phyloP scores from a whole-genome alignment of 306 rosid genomes.

The Cucurbita ficifolia region DNA sequence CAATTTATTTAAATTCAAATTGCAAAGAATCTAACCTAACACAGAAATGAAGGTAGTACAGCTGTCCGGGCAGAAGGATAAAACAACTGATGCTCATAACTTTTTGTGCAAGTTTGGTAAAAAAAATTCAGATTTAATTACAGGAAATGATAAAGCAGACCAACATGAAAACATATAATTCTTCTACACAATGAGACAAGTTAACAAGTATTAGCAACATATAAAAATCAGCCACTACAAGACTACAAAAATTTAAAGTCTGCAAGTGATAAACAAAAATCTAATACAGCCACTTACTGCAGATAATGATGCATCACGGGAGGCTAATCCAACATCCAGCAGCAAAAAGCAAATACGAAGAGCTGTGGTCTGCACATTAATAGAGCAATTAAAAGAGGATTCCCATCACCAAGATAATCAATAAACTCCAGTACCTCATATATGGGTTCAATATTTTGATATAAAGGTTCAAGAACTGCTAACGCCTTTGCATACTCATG shows the following conservation, averaged over 20 bases:
- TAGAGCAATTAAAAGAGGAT: conserved; percentile 8
- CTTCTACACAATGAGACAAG: neutral
- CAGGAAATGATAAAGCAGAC: neutral
- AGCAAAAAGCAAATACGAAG: conserved; percentile 77
- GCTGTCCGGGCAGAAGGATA: neutral
- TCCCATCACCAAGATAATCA: conserved; percentile 6
- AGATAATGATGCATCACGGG: conserved; percentile 81
- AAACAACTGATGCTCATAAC: neutral
- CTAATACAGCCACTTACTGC: conserved; percentile 49
- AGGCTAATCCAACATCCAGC: conserved; percentile 89
- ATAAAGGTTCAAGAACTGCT: conserved; percentile 73
- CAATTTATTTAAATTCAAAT: neutral
- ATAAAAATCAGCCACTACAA: neutral
- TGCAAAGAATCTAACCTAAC: neutral
- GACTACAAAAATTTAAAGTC: neutral
- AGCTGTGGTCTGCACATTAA: conserved; percentile 66
- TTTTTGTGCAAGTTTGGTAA: neutral
- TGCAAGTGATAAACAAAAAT: conserved; percentile 6
- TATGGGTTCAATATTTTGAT: conserved; percentile 85
- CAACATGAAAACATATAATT: neutral
- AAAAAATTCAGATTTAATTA: neutral
- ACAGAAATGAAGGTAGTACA: neutral
- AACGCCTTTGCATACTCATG: conserved; percentile 70
- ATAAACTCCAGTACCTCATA: conserved; percentile 53
- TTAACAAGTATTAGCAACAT: neutral